Evolutionary conservation across 2,329 filamentous ascomycete species (phyloP).

Genomic region (Paramyrothecium sp.): DNA sequence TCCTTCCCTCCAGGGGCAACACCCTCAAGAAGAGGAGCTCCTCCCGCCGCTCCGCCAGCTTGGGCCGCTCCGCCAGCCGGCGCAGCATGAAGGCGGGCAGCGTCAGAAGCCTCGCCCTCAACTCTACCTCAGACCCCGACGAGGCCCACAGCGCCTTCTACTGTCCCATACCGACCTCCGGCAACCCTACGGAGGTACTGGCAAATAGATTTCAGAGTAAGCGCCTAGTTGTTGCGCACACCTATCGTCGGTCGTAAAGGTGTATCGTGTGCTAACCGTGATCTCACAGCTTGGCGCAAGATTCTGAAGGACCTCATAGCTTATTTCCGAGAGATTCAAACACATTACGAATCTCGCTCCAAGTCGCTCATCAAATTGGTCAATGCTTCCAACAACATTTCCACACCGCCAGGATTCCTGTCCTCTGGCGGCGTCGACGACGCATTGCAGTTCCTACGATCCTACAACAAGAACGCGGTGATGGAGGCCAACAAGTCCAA

Average conservation of each 20-base stretch:
- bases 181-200: constrained; percentile 84
- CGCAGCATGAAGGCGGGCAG: constrained; percentile 83
- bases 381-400: constrained; percentile 79
- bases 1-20: constrained; percentile 50
- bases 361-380: constrained; percentile 82
- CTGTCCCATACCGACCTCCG: constrained; percentile 83
- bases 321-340: constrained; percentile 91
- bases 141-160: constrained; percentile 82
- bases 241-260: background rate
- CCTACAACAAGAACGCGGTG: constrained; percentile 79
- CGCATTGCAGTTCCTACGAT: constrained; percentile 74
- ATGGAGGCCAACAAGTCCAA: constrained; percentile 82
- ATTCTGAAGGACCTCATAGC: constrained; percentile 90
- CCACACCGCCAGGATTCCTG: constrained; percentile 73
- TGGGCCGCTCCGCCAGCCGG: constrained; percentile 78
- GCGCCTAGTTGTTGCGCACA: constrained; percentile 19
- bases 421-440: constrained; percentile 82
- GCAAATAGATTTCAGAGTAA: constrained; percentile 85
- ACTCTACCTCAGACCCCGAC: constrained; percentile 65
- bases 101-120: constrained; percentile 75
- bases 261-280: constrained; percentile 1
- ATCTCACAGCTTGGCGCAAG: constrained; percentile 78
- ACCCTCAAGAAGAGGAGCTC: constrained; percentile 90
- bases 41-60: constrained; percentile 68
- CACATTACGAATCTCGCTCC: constrained; percentile 80